Conservation (phyloP, 2,329 filamentous ascomycete genomes). For the Alternaria gaisen region DNA sequence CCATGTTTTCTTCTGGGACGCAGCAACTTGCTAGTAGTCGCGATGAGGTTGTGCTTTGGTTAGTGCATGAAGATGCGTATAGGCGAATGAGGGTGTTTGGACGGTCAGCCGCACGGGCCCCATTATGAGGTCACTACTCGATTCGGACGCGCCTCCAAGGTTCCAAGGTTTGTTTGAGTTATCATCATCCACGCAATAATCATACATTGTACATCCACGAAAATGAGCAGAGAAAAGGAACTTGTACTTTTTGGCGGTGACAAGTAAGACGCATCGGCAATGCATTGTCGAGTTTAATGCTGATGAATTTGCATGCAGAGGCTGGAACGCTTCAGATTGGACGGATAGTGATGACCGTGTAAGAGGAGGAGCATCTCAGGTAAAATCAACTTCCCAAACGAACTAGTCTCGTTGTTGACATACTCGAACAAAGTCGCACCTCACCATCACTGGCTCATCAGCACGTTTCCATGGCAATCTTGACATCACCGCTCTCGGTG, state of each 20-base stretch:
- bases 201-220: conserved; percentile 1
- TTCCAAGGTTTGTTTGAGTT: neutral
- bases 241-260: conserved; percentile 43
- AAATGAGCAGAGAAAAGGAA: conserved; percentile 32
- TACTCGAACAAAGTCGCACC: conserved; percentile 54
- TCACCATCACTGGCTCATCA: conserved; percentile 51
- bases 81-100: neutral
- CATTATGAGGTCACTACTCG: conserved; percentile 18
- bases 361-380: conserved; percentile 74
- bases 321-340: conserved; percentile 70
- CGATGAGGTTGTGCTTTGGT: neutral
- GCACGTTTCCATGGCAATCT: conserved; percentile 72
- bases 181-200: conserved; percentile 4
- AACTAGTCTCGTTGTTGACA: neutral
- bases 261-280: conserved; percentile 26
- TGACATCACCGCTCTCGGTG: conserved; percentile 77
- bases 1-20: conserved; percentile 26
- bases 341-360: conserved; percentile 77
- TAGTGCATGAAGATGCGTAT: neutral
- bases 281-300: neutral
- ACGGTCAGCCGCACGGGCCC: conserved; percentile 9
- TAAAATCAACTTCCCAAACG: conserved; percentile 29
- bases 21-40: neutral
- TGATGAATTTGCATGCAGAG: conserved; percentile 49
- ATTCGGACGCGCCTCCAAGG: conserved; percentile 1